Percentiles rank a stretch among this genome's conserved stretches.
These are phyloP conservation scores for Paecilomyces sp. DNA, from an alignment of 2,329 filamentous ascomycete genomes.

Conservation along the genomic window DNA sequence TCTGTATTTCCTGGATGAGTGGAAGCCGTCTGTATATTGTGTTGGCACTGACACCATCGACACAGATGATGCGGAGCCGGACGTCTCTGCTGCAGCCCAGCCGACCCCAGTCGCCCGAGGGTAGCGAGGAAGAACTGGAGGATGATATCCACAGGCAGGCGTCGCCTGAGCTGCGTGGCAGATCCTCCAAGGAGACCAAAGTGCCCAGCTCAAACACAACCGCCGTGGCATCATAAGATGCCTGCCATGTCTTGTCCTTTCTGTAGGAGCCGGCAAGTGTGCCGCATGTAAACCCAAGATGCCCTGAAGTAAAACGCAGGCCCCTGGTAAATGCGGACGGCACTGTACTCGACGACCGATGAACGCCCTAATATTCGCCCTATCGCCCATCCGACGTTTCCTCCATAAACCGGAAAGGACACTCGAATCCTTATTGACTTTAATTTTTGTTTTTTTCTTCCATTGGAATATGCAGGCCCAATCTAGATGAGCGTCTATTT, in stretches of 20 bases:
- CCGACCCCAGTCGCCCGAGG: constrained; percentile 29
- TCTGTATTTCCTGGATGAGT: not conserved
- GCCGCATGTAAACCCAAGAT: not conserved
- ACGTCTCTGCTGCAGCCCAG: constrained; percentile 30
- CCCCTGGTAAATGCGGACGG: not conserved
- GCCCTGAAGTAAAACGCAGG: not conserved
- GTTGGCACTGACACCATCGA: constrained; percentile 5
- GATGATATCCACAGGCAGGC: constrained; percentile 1
- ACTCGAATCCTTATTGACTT: not conserved
- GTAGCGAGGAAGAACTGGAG: constrained; percentile 32
- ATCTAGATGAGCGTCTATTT: not conserved
- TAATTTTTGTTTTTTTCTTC: not conserved
- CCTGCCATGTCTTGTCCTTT: not conserved
- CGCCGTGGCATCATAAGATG: not conserved
- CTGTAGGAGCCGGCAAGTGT: not conserved
- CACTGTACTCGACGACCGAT: not conserved
- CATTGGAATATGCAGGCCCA: not conserved
- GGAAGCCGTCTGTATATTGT: not conserved
- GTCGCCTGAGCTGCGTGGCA: not conserved
- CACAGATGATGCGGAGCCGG: constrained; percentile 38
- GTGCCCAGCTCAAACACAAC: not conserved
- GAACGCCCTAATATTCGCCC: not conserved
- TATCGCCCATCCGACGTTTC: not conserved
- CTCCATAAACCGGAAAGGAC: not conserved
- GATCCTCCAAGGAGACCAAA: not conserved